A percentile compares a stretch with the other conserved stretches of the same genome.
These are phyloP conservation scores for Syzygium oleosum DNA, from an alignment of 345 rosid genomes.

Conservation along the genomic window DNA sequence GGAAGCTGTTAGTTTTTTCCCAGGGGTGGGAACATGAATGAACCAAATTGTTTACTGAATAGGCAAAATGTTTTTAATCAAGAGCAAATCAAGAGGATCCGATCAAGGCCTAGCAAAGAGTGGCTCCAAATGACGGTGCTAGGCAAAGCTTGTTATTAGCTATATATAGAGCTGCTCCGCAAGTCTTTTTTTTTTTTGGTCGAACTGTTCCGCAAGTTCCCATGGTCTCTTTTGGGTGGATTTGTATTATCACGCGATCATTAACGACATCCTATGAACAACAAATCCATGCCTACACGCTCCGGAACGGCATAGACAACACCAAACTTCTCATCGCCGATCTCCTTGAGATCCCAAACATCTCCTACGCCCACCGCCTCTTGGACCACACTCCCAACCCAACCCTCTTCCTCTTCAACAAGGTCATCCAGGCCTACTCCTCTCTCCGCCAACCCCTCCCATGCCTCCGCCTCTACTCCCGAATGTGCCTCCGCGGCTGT, in stretches of 20 bases:
- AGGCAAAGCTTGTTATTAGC: too few relatives aligned
- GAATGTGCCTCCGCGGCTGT: constrained; percentile 38
- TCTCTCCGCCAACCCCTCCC: constrained; percentile 31
- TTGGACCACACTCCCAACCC: constrained; percentile 38
- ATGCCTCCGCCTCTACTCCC: constrained; percentile 45
- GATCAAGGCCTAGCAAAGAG: too few relatives aligned
- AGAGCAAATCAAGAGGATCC: too few relatives aligned
- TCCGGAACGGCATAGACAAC: constrained; percentile 40
- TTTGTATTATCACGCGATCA: neutral
- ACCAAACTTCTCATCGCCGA: constrained; percentile 32
- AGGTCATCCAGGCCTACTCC: constrained; percentile 61
- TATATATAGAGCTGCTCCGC: too few relatives aligned
- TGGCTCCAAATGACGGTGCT: too few relatives aligned
- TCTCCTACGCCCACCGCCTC: constrained; percentile 50
- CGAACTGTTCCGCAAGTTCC: neutral
- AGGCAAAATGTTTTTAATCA: too few relatives aligned
- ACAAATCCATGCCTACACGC: constrained; percentile 45
- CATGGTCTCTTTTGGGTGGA: neutral
- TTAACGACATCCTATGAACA: constrained; percentile 21
- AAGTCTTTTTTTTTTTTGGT: too few relatives aligned
- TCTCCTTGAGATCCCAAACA: constrained; percentile 39
- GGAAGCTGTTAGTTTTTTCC: too few relatives aligned
- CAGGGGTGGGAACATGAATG: too few relatives aligned
- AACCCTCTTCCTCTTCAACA: constrained; percentile 55
- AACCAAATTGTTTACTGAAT: too few relatives aligned